Evolutionary conservation across 768 basidiomycete genomes (phyloP).

Genomic region (Mycena latifolia): DNA sequence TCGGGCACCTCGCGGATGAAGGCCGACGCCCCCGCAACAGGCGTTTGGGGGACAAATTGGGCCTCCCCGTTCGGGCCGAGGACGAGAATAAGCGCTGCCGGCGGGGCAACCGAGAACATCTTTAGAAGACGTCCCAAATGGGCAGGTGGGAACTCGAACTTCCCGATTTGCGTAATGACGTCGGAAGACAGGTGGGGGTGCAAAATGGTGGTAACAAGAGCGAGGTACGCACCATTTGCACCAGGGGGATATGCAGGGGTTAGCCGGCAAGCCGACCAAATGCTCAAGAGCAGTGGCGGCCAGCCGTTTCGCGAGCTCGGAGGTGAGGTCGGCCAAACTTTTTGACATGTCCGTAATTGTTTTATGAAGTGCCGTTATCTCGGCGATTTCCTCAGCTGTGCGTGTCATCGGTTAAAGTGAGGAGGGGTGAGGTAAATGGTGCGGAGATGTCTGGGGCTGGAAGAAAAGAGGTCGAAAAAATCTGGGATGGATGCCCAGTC

Average conservation of each 20-base stretch:
- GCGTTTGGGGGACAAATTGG: background rate
- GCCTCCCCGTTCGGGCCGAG: background rate
- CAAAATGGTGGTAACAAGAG: background rate
- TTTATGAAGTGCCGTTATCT: too few relatives aligned
- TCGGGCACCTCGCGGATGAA: conserved; percentile 7
- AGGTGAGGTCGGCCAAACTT: too few relatives aligned
- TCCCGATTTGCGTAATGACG: conserved; percentile 8
- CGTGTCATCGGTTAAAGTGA: too few relatives aligned
- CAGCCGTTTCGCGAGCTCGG: too few relatives aligned
- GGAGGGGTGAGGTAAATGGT: too few relatives aligned
- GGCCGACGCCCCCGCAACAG: background rate
- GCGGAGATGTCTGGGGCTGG: too few relatives aligned
- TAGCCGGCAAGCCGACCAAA: background rate
- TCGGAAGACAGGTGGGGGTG: conserved; percentile 16
- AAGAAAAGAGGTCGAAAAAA: too few relatives aligned
- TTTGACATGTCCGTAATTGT: too few relatives aligned
- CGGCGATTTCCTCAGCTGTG: too few relatives aligned
- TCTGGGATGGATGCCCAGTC: too few relatives aligned
- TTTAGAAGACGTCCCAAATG: conserved; percentile 14
- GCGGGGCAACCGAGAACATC: background rate
- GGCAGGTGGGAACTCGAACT: conserved; percentile 16
- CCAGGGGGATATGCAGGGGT: background rate
- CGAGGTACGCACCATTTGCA: conserved; percentile 12
- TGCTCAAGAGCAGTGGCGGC: too few relatives aligned
- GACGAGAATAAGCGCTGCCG: background rate